Evolutionary conservation across 345 rosid species (phyloP).

Genomic region (Rhizophora apiculata): DNA sequence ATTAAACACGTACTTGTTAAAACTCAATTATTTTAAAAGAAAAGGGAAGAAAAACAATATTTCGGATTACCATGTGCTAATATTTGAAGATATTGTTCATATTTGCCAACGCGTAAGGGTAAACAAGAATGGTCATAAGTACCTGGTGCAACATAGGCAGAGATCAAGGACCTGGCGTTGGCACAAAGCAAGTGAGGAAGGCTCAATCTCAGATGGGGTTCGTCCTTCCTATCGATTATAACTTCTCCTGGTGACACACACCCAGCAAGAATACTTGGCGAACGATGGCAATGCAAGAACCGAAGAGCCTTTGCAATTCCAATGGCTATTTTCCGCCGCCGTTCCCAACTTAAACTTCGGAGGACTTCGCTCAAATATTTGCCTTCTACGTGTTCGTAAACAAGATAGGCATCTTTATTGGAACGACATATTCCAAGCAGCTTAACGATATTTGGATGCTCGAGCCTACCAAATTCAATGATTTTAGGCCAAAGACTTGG

Average conservation of each 20-base stretch:
- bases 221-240: slow-evolving; percentile 46
- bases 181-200: slow-evolving; percentile 29
- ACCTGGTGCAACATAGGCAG: slow-evolving; percentile 68
- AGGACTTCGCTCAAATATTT: slow-evolving; percentile 44
- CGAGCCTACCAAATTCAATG: slow-evolving; percentile 36
- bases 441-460: slow-evolving; percentile 57
- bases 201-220: slow-evolving; percentile 45
- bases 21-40: no score
- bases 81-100: no score
- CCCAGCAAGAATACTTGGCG: slow-evolving; percentile 33
- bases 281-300: slow-evolving; percentile 51
- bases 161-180: slow-evolving; percentile 35
- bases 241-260: slow-evolving; percentile 55
- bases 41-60: no score
- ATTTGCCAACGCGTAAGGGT: no score
- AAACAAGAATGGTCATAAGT: no score
- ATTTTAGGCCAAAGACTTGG: slow-evolving; percentile 37
- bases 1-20: no score
- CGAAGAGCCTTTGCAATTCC: slow-evolving; percentile 61
- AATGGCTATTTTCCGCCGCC: slow-evolving; percentile 48
- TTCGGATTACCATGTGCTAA: no score
- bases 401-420: slow-evolving; percentile 43
- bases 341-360: slow-evolving; percentile 54
- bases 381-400: slow-evolving; percentile 57
- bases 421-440: slow-evolving; percentile 52